Conservation (phyloP, 2,329 filamentous ascomycete species). For the Trichophaea hybrida region DNA sequence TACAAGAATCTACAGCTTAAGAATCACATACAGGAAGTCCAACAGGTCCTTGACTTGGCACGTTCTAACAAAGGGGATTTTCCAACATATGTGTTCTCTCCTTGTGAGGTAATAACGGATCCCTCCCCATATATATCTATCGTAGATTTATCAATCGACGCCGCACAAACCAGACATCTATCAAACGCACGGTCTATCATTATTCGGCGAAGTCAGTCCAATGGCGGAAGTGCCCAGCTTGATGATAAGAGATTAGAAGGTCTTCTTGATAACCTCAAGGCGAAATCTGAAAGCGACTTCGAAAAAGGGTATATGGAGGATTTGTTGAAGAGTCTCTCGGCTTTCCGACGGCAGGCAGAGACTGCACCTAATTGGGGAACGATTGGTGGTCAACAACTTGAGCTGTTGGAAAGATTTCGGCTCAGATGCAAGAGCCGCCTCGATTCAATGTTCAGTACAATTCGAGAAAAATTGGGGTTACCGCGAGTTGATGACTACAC, state of each 20-base stretch:
- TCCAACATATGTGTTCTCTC: not conserved
- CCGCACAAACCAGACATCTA: not conserved
- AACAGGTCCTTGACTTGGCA: not conserved
- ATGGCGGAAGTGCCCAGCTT: no score
- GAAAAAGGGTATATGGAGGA: constrained; percentile 1
- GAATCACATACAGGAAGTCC: not conserved
- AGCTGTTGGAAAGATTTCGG: no score
- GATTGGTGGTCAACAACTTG: no score
- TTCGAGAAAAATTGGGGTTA: no score
- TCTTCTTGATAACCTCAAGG: not conserved
- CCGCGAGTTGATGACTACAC: not conserved
- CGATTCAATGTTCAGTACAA: no score
- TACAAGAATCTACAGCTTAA: not conserved
- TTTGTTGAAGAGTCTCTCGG: not conserved
- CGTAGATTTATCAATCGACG: not conserved
- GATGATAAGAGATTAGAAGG: not conserved
- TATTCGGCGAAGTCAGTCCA: not conserved
- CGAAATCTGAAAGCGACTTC: not conserved
- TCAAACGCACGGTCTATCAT: not conserved
- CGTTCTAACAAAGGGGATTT: not conserved
- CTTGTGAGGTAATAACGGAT: not conserved
- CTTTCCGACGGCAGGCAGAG: not conserved
- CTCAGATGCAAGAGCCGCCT: no score
- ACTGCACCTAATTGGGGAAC: no score
- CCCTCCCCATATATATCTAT: not conserved